Conservation (phyloP, 2,329 filamentous ascomycete genomes). For the Diaporthe ilicicola region DNA sequence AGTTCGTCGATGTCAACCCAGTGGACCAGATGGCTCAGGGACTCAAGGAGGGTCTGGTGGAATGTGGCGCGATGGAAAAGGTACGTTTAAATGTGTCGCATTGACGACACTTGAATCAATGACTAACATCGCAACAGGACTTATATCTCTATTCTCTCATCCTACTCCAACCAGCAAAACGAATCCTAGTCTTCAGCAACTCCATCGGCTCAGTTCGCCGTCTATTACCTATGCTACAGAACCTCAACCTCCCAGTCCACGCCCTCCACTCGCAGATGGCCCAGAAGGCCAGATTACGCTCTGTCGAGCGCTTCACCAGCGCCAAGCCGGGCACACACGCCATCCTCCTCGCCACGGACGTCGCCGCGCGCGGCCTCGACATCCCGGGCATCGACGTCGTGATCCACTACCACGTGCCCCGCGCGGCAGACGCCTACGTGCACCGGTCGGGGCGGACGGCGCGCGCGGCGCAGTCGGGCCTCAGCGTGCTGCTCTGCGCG, state of each 20-base stretch:
- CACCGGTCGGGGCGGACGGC: constrained; percentile 95
- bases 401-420: constrained; percentile 94
- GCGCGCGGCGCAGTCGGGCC: constrained; percentile 78
- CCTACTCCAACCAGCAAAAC: constrained; percentile 80
- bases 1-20: constrained; percentile 92
- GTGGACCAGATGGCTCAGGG: constrained; percentile 86
- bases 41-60: constrained; percentile 87
- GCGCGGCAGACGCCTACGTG: constrained; percentile 91
- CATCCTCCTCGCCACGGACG: constrained; percentile 91
- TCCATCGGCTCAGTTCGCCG: constrained; percentile 93
- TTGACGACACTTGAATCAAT: constrained; percentile 31
- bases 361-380: constrained; percentile 91
- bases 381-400: constrained; percentile 90
- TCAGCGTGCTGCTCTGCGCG: constrained; percentile 87
- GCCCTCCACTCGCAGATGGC: constrained; percentile 93
- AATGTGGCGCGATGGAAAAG: constrained; percentile 94
- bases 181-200: constrained; percentile 93
- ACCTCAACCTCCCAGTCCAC: constrained; percentile 78
- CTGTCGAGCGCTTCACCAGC: constrained; percentile 86
- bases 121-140: constrained; percentile 62
- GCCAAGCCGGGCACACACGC: constrained; percentile 61
- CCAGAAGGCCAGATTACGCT: constrained; percentile 93
- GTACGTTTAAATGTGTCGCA: constrained; percentile 48
- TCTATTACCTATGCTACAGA: constrained; percentile 83
- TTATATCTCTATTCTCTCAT: constrained; percentile 91